A percentile compares a stretch with the other conserved stretches of the same genome.
Conservation (phyloP, 495 filamentous ascomycete genomes). For the Evernia prunastri region DNA sequence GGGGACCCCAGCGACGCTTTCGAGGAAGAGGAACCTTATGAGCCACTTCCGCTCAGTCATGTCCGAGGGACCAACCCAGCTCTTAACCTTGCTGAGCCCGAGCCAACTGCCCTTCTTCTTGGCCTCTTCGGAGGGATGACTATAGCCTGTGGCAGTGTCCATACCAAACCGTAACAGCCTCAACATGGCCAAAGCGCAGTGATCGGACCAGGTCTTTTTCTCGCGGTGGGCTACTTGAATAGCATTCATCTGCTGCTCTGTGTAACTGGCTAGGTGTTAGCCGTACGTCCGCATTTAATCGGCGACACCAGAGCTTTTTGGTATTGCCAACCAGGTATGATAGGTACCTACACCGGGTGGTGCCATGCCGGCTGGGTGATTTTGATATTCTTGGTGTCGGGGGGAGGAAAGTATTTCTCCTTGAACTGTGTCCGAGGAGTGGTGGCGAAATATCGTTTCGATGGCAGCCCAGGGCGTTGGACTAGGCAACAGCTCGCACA, state of each 20-base stretch:
- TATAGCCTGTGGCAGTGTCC: conserved; percentile 66
- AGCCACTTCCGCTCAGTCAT: conserved; percentile 78
- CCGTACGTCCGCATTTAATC: background rate
- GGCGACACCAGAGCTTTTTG: background rate
- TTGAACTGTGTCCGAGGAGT: conserved; percentile 18
- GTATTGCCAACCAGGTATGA: background rate
- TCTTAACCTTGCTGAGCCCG: conserved; percentile 36
- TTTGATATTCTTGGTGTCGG: conserved; percentile 25
- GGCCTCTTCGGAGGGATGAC: conserved; percentile 50
- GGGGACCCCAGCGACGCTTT: conserved; percentile 89
- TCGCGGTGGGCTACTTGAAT: conserved; percentile 63
- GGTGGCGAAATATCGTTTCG: conserved; percentile 22
- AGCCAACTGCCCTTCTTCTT: conserved; percentile 34
- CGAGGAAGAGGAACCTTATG: conserved; percentile 82
- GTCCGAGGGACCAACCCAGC: conserved; percentile 36
- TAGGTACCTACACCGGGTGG: conserved; percentile 27
- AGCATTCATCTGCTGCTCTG: conserved; percentile 53
- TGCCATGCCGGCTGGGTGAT: conserved; percentile 31
- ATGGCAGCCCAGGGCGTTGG: conserved; percentile 3
- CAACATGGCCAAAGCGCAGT: conserved; percentile 55
- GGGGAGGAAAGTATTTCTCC: conserved; percentile 27
- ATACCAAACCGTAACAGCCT: conserved; percentile 59
- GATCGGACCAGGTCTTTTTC: conserved; percentile 60
- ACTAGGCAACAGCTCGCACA: conserved; percentile 9
- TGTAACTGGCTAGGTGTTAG: conserved; percentile 41